Evolutionary conservation across 148 eudicot genomes (phyloP), one percentile per base, ranked within the genome.

Genomic region (Vaccinium corymbosum): DNA sequence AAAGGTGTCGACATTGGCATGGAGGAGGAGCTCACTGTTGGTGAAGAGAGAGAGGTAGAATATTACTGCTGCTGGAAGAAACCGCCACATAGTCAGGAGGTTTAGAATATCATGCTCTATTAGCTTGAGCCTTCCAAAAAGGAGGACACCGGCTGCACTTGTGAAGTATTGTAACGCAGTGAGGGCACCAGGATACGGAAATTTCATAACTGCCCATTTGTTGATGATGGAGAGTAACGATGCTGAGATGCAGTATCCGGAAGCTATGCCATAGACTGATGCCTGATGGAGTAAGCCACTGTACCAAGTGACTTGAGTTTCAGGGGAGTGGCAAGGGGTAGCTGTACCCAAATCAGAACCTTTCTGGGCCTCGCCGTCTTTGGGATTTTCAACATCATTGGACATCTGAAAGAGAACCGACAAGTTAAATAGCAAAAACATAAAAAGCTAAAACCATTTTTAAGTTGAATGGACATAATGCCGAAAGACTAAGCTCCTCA

Each of bases 1-100:
- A 86, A 97, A 94, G 22, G 99, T 97, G 85, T 97, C 98, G 7
- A 97, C 95, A 88, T 94, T 94, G 81, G 98, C 98, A 82, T 97
- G 99, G 64, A 97, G 95, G 57, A 97, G 95, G 76, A 94, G 98
- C 91, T 97, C 99, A 16, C 98, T 97, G 84, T 97, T 95, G 53
- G 98, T 97, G 87, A 97, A 97, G 66, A 97, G 96, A 76, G 99
- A 97, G 80, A 97, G 92, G 85, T 96, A 97, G 92, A 97, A 97
- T 79, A 97, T 97, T 56, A 94, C 10, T 56, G 97, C 99, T 29
- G 99, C 99, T 14, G 98, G 99, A 61, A 96, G 92, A 75, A 94
- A 94, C 55, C 91, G 89, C 95, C 94, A 93, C 99, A 94, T 92
- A 13, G 97, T 96, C 61, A 89, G 72, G 79, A 90, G 91, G 83